These are phyloP conservation scores for Metschnikowia baotianmanensis DNA, from an alignment of 805 yeast species.

Conservation along the genomic window DNA sequence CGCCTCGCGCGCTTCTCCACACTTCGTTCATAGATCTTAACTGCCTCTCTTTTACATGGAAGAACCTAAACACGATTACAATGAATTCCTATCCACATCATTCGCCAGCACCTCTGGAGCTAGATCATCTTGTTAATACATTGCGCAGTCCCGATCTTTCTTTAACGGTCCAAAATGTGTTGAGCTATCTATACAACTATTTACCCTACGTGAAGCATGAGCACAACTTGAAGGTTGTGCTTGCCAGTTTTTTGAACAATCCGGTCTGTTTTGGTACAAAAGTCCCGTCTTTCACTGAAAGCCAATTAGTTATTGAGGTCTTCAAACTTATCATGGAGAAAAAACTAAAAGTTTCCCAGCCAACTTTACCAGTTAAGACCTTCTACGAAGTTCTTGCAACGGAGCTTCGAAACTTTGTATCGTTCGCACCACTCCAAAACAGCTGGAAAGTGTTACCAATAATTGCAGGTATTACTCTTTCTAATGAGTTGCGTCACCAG, in stretches of 20 bases:
- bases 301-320: conserved; percentile 45
- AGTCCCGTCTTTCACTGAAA: conserved; percentile 26
- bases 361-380: conserved; percentile 43
- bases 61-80: neutral
- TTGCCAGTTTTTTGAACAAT: conserved; percentile 44
- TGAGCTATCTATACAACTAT: conserved; percentile 51
- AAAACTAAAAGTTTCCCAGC: conserved; percentile 47
- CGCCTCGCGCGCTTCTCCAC: conserved; percentile 7
- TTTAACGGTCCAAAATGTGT: conserved; percentile 29
- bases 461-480: conserved; percentile 43
- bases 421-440: conserved; percentile 27
- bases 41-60: neutral
- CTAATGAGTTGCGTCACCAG: conserved; percentile 35
- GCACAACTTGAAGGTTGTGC: conserved; percentile 43
- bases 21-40: neutral
- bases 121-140: conserved; percentile 48
- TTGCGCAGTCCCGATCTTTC: conserved; percentile 39
- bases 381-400: conserved; percentile 40
- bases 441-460: conserved; percentile 50
- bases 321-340: conserved; percentile 45
- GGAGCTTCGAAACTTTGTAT: conserved; percentile 33
- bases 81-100: neutral
- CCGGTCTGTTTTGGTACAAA: conserved; percentile 30
- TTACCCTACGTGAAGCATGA: conserved; percentile 49
- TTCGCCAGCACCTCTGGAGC: conserved; percentile 34